A percentile compares a stretch with the other conserved stretches of the same genome.
phyloP scores from a whole-genome alignment of 805 yeast genomes.

The Tetrapisispora iriomotensis region DNA sequence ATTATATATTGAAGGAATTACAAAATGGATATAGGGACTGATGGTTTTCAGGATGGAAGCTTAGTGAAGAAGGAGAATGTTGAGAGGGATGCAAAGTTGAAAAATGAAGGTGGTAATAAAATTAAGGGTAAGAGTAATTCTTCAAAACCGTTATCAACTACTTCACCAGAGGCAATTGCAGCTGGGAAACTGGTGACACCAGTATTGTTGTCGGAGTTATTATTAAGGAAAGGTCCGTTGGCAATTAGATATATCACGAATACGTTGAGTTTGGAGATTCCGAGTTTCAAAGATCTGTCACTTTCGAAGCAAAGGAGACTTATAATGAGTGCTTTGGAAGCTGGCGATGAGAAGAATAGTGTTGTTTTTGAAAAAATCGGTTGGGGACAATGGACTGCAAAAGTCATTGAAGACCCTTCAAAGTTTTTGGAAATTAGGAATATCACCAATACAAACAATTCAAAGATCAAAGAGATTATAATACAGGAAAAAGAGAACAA shows the following conservation, averaged over 20 bases:
- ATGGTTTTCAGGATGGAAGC: no score
- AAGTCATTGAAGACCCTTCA: conserved; percentile 32
- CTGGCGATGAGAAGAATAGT: conserved; percentile 42
- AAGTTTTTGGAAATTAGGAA: conserved; percentile 33
- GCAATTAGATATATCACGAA: conserved; percentile 86
- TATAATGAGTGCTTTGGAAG: conserved; percentile 81
- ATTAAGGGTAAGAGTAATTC: background rate
- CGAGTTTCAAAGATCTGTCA: conserved; percentile 69
- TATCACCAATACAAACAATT: conserved; percentile 31
- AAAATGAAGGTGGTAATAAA: background rate
- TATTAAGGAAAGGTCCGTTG: conserved; percentile 70
- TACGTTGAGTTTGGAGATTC: conserved; percentile 63
- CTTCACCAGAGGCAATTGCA: conserved; percentile 79
- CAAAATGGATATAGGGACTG: no score
- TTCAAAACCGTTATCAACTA: conserved; percentile 44
- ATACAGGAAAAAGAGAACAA: conserved; percentile 10
- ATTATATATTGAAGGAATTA: no score
- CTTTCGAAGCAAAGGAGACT: conserved; percentile 82
- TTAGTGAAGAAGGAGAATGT: background rate
- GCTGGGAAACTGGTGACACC: conserved; percentile 84
- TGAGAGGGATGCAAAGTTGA: background rate
- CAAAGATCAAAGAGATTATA: conserved; percentile 36
- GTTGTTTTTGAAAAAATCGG: conserved; percentile 87
- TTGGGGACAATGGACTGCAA: conserved; percentile 93
- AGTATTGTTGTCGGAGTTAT: conserved; percentile 56